A percentile compares a stretch with the other conserved stretches of the same genome.
Evolutionary conservation across 805 yeast species (phyloP).

Genomic region (Tetrapisispora taiwanensis): DNA sequence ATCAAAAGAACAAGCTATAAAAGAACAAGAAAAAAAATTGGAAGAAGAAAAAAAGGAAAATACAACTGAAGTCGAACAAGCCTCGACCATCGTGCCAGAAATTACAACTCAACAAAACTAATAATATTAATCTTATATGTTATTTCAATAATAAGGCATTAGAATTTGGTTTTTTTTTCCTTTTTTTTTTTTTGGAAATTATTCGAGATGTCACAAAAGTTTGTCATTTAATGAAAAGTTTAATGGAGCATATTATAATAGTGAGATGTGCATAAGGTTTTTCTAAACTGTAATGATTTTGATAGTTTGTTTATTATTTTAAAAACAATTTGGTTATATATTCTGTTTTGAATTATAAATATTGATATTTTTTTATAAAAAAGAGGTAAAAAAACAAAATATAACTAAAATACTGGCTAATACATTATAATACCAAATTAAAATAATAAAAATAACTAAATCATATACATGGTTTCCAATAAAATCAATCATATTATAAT

Average conservation of each 20-base stretch:
- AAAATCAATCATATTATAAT: not conserved
- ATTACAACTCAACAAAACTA: not conserved
- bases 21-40: constrained; percentile 1
- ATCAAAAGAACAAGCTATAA: constrained; percentile 1
- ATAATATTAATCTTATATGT: not conserved
- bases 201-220: too few species aligned
- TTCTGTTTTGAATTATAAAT: too few species aligned
- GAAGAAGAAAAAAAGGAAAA: not conserved
- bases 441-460: not conserved
- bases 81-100: not conserved
- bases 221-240: too few species aligned
- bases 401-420: not conserved
- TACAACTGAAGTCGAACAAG: not conserved
- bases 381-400: not conserved
- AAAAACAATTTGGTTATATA: too few species aligned
- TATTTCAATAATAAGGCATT: too few species aligned
- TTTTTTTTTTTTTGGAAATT: not conserved
- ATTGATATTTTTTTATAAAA: not conserved
- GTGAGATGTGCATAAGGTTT: too few species aligned
- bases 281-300: too few species aligned
- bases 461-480: not conserved
- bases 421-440: not conserved
- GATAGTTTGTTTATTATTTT: too few species aligned
- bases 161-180: not conserved
- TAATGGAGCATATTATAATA: too few species aligned